Base-by-base conservation (phyloP, 1,284 basidiomycete species). In the Pterula multifida region DNA sequence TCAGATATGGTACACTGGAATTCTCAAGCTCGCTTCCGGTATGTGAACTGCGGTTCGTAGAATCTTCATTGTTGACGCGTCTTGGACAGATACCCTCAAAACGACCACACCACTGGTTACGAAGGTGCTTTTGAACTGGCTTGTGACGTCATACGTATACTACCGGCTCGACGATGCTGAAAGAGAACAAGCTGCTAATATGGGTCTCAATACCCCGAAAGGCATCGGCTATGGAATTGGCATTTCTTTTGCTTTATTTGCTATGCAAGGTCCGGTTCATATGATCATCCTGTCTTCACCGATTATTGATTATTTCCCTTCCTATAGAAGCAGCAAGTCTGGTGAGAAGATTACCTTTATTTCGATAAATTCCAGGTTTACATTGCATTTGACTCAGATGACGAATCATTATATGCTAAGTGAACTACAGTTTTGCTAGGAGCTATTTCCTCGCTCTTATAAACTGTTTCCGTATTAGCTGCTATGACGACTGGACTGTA, bases 21-120 rank as follows among this genome's bases (percentile, higher is more conserved):
- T 47, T 11, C 3, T 13, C 4, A 25, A 28, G 19, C 15, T 25
- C 67, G 69, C 4, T 77, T 80, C 58, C 81, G 75, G 75, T 58
- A 60, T 2, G 19, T 76, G 3, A n/a, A 42, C 17, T 42, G 39
- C 9, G 39, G 4, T 42, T 42, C n/a, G n/a, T 35, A 11, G 11
- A 35, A 42, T 19, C 21, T 42, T 42, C 39, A n/a, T 60, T 84
- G 1, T 53, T 68, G 26, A 68, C 72, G 22, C 78, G 81, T 78
- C 49, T 9, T 69, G 60, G 15, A 51, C 2, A 79, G 79, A 78
- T 53, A 76, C 73, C 0, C 67, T 82, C 35, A 72, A 69, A 49
- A 79, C 79, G 2, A 79, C 75, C 0, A 73, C 77, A 1, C 81
- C 82, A 0, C 68, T 85, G 1, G 63, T 87, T 23, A 81, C 70